Evolutionary conservation across 768 basidiomycete genomes (phyloP), one percentile per base, ranked within the genome.

Genomic region (Lactarius deliciosus): DNA sequence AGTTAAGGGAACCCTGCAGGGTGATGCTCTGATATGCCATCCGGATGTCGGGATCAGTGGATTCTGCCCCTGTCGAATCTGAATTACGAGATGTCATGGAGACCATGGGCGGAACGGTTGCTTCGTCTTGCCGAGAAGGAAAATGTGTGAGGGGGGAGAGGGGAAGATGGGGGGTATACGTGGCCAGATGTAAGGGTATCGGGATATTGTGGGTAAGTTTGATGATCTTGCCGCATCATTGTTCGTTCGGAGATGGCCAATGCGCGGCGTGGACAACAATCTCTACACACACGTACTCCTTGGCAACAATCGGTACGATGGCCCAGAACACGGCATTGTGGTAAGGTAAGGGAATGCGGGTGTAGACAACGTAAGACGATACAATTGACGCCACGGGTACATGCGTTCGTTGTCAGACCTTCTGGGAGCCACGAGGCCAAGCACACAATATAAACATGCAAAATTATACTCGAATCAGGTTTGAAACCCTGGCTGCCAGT

Each of bases 1-100:
- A 69, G 47, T 69, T 62, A 15, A 69, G 63, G 11, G 69, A n/a
- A 30, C 69, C 69, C 9, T 64, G 43, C 30, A 61, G 66, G 20
- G 54, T 13, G 9, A 69, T 16, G 55, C 67, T 62, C 45, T 41
- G 66, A 58, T 69, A 69, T 16, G 66, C 58, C 62, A 64, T 61
- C 16, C 69, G 62, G 18, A 69, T 61, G 32, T 69, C 66, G 11
- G 66, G 22, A 43, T 69, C 66, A 1, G 41, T 45, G 8, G 62
- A 57, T 18, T 64, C 63, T 5, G 66, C 11, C n/a, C 60, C 60
- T 10, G 60, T 30, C 22, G 20, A 13, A 50, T 64, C 57, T 5
- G 58, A 15, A 3, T 41, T 36, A 16, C 66, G 66, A 56, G 63
- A 38, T 13, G 64, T 47, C 53, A 64, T 64, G n/a, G 66, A 30